A percentile compares a stretch with the other conserved stretches of the same genome.
phyloP scores from a whole-genome alignment of 2,329 filamentous ascomycete genomes.

The Thelonectria blattea region DNA sequence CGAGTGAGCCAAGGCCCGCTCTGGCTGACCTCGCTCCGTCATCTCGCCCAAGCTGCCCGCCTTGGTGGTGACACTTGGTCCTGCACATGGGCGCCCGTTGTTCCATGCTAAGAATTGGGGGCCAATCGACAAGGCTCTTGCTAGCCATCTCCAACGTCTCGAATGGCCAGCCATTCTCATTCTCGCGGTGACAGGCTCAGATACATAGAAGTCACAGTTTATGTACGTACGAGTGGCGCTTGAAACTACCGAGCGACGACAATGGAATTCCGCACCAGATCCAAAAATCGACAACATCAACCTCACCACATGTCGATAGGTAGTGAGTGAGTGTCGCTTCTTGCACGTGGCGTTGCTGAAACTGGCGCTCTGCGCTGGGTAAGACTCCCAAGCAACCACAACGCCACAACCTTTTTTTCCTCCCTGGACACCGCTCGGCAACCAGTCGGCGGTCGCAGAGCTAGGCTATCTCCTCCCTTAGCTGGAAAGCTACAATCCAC shows the following conservation, averaged over 20 bases:
- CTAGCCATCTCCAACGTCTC: not conserved
- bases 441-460: constrained; percentile 13
- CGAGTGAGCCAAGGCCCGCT: constrained; percentile 13
- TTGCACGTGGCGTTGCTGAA: constrained; percentile 5
- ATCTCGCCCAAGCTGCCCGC: constrained; percentile 20
- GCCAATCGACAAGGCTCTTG: not conserved
- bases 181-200: not conserved
- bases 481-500: not conserved
- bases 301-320: not conserved
- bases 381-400: not conserved
- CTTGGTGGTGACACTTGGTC: not conserved
- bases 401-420: not conserved
- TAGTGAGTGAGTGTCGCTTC: constrained; percentile 8
- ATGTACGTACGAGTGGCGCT: too few species aligned
- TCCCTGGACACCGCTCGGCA: not conserved
- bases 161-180: not conserved
- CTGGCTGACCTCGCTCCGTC: constrained; percentile 29
- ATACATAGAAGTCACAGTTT: not conserved
- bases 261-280: not conserved
- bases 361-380: not conserved
- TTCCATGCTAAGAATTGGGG: not conserved
- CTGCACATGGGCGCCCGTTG: constrained; percentile 3
- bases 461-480: constrained; percentile 24
- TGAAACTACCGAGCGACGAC: not conserved
- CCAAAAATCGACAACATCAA: not conserved